Base-by-base conservation (phyloP, 345 rosid genomes). In the Anastatica hierochuntica region DNA sequence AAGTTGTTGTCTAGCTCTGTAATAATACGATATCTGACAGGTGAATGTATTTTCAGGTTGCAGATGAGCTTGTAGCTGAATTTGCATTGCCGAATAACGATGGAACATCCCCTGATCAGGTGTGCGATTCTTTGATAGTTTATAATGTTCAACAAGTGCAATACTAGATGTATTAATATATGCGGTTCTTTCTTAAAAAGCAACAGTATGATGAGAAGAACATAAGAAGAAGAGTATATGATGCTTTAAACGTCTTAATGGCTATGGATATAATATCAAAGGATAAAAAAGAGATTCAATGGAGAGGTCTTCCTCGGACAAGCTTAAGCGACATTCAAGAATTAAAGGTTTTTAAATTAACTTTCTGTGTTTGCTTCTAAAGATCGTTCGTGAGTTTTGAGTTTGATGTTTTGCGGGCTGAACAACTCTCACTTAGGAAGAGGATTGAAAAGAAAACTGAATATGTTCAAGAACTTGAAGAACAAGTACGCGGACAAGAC, bases 61-160 rank as follows among this genome's bases (percentile, higher is more conserved):
- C 99, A 16, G 99, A 94, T 58, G 99, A 94, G 76, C 97, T 94
- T 66, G 99, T 94, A 7, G 88, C 95, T 67, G 99, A 94, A 74
- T 94, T 85, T 77, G 79, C 92, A 45, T 89, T 85, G 60, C 99
- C 97, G 7, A 60, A 77, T 57, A 75, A 68, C 63, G 78, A 77
- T 62, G 75, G 75, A 46, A 68, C 94, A 60, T 43, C 89, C 20
- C 89, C 96, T 6, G 99, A 94, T 75, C 99, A 94, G 92, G 99
- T 88, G 67, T 64, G 62, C 18, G 41, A 64, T 21, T 44, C 66
- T 49, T 56, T 2, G 0, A 14, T 61, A 46, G n/a, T 54, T 33
- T 31, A 7, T 37, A 19, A 38, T n/a, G n/a, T n/a, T n/a, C n/a
- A n/a, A n/a, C n/a, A n/a, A n/a, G n/a, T n/a, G n/a, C n/a, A n/a